Conservation (phyloP, 2,329 filamentous ascomycete genomes). For the Phaeoacremonium minimum region DNA sequence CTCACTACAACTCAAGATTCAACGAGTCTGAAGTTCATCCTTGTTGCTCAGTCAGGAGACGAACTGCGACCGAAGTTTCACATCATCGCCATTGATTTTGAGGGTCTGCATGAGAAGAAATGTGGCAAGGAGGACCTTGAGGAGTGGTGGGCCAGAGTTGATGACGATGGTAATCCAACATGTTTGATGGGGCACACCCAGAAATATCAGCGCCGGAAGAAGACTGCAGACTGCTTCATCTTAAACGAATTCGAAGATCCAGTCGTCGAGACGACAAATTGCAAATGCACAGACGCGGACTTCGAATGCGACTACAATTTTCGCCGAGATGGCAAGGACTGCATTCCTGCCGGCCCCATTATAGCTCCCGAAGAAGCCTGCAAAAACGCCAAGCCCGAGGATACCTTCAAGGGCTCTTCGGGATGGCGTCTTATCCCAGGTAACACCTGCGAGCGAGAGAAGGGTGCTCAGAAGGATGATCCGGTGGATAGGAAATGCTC, state of each 20-base stretch:
- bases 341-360: conserved; percentile 60
- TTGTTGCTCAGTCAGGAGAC: conserved; percentile 59
- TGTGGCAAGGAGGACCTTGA: conserved; percentile 80
- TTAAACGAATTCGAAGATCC: conserved; percentile 81
- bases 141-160: conserved; percentile 79
- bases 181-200: conserved; percentile 98
- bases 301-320: conserved; percentile 99
- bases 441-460: conserved; percentile 62
- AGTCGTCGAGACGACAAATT: conserved; percentile 63
- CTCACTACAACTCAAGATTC: conserved; percentile 90
- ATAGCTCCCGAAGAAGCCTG: conserved; percentile 69
- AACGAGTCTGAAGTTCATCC: conserved; percentile 84
- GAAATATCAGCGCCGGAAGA: conserved; percentile 79
- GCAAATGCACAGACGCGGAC: conserved; percentile 77
- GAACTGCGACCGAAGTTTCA: conserved; percentile 46
- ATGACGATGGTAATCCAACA: conserved; percentile 73
- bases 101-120: conserved; percentile 71
- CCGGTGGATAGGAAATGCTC: conserved; percentile 73
- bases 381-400: conserved; percentile 56
- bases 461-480: conserved; percentile 63
- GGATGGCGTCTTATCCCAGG: conserved; percentile 91
- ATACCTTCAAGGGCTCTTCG: conserved; percentile 78
- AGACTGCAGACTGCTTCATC: conserved; percentile 84
- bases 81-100: conserved; percentile 79
- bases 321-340: conserved; percentile 63